Conservation (phyloP, 2,329 filamentous ascomycete genomes). For the Coleophoma cylindrospora region DNA sequence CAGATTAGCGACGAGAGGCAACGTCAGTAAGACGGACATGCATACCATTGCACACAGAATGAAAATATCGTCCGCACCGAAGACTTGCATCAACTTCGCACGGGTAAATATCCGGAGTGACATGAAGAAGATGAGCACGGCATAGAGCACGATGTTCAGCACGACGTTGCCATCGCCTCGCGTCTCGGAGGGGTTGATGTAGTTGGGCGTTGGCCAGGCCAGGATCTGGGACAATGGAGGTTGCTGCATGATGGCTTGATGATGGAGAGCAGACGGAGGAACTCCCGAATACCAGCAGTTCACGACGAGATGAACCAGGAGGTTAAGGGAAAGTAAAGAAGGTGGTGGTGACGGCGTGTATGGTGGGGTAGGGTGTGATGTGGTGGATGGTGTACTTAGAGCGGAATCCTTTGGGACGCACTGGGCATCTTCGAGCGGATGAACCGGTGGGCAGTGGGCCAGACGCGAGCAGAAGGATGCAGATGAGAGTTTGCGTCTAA, state of each 20-base stretch:
- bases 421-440: too few relatives aligned
- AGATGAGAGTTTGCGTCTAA: too few relatives aligned
- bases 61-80: constrained; percentile 40
- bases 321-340: too few relatives aligned
- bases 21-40: background rate
- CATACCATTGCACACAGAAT: constrained; percentile 35
- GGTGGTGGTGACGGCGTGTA: too few relatives aligned
- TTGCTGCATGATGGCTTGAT: constrained; percentile 10
- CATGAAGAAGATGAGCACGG: constrained; percentile 34
- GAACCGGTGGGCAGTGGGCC: too few relatives aligned
- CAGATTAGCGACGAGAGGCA: background rate
- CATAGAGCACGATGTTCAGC: constrained; percentile 33
- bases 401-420: too few relatives aligned
- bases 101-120: constrained; percentile 41
- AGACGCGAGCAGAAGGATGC: too few relatives aligned
- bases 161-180: constrained; percentile 38
- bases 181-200: constrained; percentile 35
- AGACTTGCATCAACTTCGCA: constrained; percentile 34
- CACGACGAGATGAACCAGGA: too few relatives aligned
- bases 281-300: too few relatives aligned
- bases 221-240: constrained; percentile 12
- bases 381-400: too few relatives aligned
- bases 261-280: background rate
- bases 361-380: too few relatives aligned
- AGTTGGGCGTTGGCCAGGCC: constrained; percentile 36